Conservation (phyloP, 768 basidiomycete genomes). For the Tulasnella sp. region DNA sequence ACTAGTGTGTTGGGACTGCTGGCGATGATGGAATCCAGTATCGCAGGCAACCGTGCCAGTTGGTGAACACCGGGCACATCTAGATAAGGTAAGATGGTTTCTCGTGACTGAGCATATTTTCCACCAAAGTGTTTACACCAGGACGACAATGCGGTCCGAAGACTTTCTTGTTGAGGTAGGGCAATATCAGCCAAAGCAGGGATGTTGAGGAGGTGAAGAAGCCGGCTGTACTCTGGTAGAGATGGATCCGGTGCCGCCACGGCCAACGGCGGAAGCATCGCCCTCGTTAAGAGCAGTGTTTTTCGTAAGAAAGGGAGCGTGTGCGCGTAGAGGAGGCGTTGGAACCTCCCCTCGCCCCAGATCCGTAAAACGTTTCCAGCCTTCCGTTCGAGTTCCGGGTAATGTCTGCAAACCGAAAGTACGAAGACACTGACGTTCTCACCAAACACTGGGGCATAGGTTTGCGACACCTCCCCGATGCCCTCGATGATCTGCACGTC, state of each 20-base stretch:
- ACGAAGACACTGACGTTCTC: conserved; percentile 72
- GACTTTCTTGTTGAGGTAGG: conserved; percentile 68
- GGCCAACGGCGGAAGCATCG: conserved; percentile 57
- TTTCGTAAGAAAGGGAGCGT: conserved; percentile 87
- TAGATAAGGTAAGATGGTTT: conserved; percentile 47
- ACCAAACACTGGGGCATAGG: conserved; percentile 50
- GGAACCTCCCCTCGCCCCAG: conserved; percentile 73
- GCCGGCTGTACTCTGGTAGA: conserved; percentile 56
- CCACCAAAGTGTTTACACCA: conserved; percentile 88
- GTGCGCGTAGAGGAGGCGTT: conserved; percentile 76
- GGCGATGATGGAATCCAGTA: conserved; percentile 76
- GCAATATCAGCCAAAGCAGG: conserved; percentile 53
- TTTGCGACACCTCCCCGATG: not conserved
- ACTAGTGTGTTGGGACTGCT: conserved; percentile 58
- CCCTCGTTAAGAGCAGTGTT: conserved; percentile 72
- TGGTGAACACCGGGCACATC: conserved; percentile 80
- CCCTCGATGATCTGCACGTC: conserved; percentile 35
- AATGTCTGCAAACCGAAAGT: conserved; percentile 83
- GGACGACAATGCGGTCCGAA: conserved; percentile 79
- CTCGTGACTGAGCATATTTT: conserved; percentile 63
- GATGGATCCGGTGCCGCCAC: conserved; percentile 32
- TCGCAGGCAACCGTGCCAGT: conserved; percentile 65
- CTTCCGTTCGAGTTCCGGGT: conserved; percentile 75
- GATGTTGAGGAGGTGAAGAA: conserved; percentile 64
- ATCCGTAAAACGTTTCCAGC: conserved; percentile 68